These are phyloP conservation scores for Kurtzmaniella quercitrusa DNA, from an alignment of 1,139 yeast species.

Conservation along the genomic window DNA sequence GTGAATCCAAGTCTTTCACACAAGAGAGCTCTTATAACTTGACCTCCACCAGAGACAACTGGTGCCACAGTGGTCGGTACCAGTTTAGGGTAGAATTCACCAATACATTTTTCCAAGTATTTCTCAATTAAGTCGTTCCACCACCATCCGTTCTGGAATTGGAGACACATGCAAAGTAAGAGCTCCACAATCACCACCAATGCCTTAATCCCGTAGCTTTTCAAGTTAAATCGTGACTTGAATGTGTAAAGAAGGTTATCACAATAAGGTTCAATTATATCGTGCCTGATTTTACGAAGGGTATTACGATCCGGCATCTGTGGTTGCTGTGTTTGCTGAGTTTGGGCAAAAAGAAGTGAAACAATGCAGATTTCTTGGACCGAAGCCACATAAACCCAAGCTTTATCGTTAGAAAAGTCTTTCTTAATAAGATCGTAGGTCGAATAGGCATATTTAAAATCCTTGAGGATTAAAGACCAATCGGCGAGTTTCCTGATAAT, in stretches of 20 bases:
- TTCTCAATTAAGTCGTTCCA: slow-evolving; percentile 47
- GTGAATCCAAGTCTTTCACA: slow-evolving; percentile 40
- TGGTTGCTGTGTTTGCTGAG: slow-evolving; percentile 26
- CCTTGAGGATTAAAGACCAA: slow-evolving; percentile 85
- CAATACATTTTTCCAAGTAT: slow-evolving; percentile 38
- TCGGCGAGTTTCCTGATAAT: slow-evolving; percentile 81
- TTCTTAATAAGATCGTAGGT: slow-evolving; percentile 80
- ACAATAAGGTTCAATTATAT: slow-evolving; percentile 59
- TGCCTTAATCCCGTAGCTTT: slow-evolving; percentile 55
- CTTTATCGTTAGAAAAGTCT: slow-evolving; percentile 74
- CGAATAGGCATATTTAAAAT: slow-evolving; percentile 79
- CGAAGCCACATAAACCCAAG: slow-evolving; percentile 81
- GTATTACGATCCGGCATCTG: slow-evolving; percentile 43
- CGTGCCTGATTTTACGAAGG: slow-evolving; percentile 56
- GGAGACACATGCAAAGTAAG: slow-evolving; percentile 45
- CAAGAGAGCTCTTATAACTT: slow-evolving; percentile 40
- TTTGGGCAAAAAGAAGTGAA: slow-evolving; percentile 66
- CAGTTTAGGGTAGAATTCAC: slow-evolving; percentile 34
- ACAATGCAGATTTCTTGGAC: slow-evolving; percentile 84
- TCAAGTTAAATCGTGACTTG: slow-evolving; percentile 59
- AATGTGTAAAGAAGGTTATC: slow-evolving; percentile 55
- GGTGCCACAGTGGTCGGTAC: background rate
- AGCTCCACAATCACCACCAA: slow-evolving; percentile 44
- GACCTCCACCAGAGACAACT: slow-evolving; percentile 22
- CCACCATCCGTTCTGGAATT: slow-evolving; percentile 42